These are phyloP conservation scores for Thymus quinquecostatus DNA, from an alignment of 257 asterid species.

Conservation along the genomic window DNA sequence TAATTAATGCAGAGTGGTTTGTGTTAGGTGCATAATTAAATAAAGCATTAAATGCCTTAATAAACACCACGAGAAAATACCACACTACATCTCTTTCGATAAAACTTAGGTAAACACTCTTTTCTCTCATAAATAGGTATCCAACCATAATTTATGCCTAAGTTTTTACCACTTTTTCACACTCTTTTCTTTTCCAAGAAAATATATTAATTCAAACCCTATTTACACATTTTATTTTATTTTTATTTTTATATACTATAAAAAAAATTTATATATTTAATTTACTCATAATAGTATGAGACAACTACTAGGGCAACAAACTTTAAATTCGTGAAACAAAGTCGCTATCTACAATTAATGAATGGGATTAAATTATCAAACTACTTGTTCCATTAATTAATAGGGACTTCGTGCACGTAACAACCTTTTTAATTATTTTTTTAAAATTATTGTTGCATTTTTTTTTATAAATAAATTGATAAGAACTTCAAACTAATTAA, in stretches of 20 bases:
- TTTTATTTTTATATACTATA: too few species aligned
- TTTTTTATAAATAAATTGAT: constrained; percentile 6
- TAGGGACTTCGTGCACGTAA: constrained; percentile 34
- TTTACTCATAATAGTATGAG: not conserved
- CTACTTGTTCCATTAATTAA: constrained; percentile 23
- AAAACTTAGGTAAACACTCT: constrained; percentile 39
- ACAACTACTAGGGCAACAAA: constrained; percentile 17
- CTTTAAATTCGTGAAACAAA: constrained; percentile 18
- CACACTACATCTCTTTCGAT: constrained; percentile 38
- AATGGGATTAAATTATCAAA: not conserved
- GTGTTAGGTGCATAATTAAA: constrained; percentile 39
- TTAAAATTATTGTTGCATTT: not conserved
- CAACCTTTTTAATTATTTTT: constrained; percentile 3
- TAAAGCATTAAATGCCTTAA: constrained; percentile 38
- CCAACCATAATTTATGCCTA: constrained; percentile 23
- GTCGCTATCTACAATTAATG: constrained; percentile 27
- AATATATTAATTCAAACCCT: not conserved
- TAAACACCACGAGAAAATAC: constrained; percentile 31
- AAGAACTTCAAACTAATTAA: constrained; percentile 29
- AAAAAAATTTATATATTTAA: not conserved
- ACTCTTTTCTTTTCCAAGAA: not conserved
- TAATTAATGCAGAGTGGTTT: constrained; percentile 16
- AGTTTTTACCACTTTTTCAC: constrained; percentile 24
- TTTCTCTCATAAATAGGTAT: constrained; percentile 39
- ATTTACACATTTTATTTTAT: too few species aligned